phyloP scores from a whole-genome alignment of 2,329 filamentous ascomycete genomes.

The Pseudocercospora fijiensis region DNA sequence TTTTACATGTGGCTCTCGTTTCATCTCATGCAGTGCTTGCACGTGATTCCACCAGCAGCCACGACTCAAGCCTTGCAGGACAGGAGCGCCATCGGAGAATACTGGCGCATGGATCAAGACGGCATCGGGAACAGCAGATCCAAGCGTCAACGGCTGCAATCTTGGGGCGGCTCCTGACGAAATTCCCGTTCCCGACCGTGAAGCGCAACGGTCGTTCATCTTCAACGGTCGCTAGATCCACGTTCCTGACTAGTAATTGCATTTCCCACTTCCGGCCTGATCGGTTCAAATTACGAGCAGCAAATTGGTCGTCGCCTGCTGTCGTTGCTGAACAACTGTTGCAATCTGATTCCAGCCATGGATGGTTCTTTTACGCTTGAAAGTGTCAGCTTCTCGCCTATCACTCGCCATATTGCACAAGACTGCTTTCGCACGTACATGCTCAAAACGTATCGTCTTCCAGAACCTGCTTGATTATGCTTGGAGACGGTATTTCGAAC shows the following conservation, averaged over 20 bases:
- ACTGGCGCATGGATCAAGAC: not conserved
- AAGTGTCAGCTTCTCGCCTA: not conserved
- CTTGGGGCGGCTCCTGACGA: not conserved
- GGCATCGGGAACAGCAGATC: constrained; percentile 1
- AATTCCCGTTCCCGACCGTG: not conserved
- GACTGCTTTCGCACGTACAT: not conserved
- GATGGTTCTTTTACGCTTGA: not conserved
- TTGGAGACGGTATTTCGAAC: constrained; percentile 49
- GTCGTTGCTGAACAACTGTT: not conserved
- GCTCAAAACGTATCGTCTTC: constrained; percentile 50
- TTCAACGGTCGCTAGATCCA: constrained; percentile 2
- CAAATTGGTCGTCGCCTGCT: not conserved
- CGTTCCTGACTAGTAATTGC: not conserved
- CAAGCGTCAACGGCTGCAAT: constrained; percentile 6
- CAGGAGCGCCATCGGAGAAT: not conserved
- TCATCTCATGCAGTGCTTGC: not conserved
- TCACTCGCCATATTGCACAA: not conserved
- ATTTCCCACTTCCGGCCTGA: not conserved
- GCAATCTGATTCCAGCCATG: not conserved
- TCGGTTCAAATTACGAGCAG: not conserved
- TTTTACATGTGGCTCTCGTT: not conserved
- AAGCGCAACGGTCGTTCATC: not conserved
- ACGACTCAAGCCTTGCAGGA: constrained; percentile 1
- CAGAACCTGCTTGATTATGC: constrained; percentile 47
- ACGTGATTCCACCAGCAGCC: not conserved